phyloP scores from a whole-genome alignment of 169 alveolate species.

The Cryptosporidium canis region DNA sequence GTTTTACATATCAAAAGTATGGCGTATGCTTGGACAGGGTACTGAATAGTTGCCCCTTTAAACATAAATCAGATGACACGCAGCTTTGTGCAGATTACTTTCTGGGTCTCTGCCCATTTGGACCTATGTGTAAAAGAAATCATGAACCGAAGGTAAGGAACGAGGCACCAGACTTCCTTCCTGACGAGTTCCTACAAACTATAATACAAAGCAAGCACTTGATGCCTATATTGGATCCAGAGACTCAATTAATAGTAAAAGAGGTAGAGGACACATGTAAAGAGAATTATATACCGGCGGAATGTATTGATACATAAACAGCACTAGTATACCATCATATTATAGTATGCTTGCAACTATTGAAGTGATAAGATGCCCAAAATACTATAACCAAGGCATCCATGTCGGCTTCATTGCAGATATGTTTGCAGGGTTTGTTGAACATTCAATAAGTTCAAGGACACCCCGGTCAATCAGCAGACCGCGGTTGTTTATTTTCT shows the following conservation, averaged over 20 bases:
- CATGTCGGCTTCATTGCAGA: constrained; percentile 68
- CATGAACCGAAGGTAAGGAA: constrained; percentile 76
- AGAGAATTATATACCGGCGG: constrained; percentile 56
- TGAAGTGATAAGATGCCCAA: neutral
- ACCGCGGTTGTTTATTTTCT: constrained; percentile 11
- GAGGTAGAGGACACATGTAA: constrained; percentile 52
- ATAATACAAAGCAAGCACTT: constrained; percentile 46
- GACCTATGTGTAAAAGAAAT: constrained; percentile 79
- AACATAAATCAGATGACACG: constrained; percentile 75
- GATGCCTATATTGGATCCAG: constrained; percentile 64
- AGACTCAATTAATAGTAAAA: constrained; percentile 35
- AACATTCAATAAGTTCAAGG: constrained; percentile 44
- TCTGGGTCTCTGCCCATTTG: constrained; percentile 84
- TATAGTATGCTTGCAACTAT: neutral
- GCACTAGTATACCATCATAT: neutral
- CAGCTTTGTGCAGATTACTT: constrained; percentile 76
- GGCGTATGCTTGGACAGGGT: constrained; percentile 86
- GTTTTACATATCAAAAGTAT: constrained; percentile 83
- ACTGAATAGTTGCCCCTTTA: constrained; percentile 81
- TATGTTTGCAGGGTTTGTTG: constrained; percentile 32
- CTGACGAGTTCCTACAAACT: constrained; percentile 73
- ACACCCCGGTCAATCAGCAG: constrained; percentile 31
- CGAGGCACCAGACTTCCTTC: constrained; percentile 71
- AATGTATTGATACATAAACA: constrained; percentile 15
- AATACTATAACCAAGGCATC: constrained; percentile 61